Percentiles rank a stretch among this genome's conserved stretches.
phyloP scores from a whole-genome alignment of 345 rosid genomes.

The Gossypium anomalum region DNA sequence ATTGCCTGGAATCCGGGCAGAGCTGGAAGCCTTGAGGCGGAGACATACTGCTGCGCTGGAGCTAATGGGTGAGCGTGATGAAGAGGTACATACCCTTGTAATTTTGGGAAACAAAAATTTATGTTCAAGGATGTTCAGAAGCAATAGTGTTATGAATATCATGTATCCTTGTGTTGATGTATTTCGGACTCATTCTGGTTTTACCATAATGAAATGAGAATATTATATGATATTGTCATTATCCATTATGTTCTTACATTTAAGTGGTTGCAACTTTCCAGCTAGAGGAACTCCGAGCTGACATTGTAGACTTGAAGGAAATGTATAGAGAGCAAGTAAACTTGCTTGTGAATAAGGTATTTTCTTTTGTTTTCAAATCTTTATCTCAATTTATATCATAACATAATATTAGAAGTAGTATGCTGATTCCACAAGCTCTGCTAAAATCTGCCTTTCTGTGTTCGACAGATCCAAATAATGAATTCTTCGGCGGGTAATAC shows the following conservation, averaged over 20 bases:
- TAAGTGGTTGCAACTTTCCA: constrained; percentile 27
- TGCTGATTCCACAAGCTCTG: neutral
- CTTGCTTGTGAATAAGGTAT: constrained; percentile 95
- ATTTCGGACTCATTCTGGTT: neutral
- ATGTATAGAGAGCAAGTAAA: constrained; percentile 99
- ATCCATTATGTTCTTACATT: constrained; percentile 12
- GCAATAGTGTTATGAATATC: neutral
- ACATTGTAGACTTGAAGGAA: constrained; percentile 95
- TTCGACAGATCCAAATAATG: constrained; percentile 54
- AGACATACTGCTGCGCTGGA: constrained; percentile 96
- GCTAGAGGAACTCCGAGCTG: constrained; percentile 98
- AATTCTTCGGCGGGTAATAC: constrained; percentile 34
- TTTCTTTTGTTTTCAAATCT: neutral
- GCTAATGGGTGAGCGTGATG: constrained; percentile 99
- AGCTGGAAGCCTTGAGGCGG: constrained; percentile 86
- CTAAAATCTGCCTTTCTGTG: constrained; percentile 11
- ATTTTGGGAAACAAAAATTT: constrained; percentile 1
- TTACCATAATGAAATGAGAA: constrained; percentile 1
- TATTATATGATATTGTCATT: neutral
- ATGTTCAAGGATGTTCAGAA: neutral
- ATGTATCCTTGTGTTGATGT: neutral
- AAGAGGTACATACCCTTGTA: constrained; percentile 57
- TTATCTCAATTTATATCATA: neutral
- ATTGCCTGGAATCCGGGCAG: constrained; percentile 81
- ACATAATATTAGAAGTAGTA: no score